Percentiles rank a stretch among this genome's conserved stretches.
phyloP scores from a whole-genome alignment of 441 rosid species.

The Arabidopsis hybrid region DNA sequence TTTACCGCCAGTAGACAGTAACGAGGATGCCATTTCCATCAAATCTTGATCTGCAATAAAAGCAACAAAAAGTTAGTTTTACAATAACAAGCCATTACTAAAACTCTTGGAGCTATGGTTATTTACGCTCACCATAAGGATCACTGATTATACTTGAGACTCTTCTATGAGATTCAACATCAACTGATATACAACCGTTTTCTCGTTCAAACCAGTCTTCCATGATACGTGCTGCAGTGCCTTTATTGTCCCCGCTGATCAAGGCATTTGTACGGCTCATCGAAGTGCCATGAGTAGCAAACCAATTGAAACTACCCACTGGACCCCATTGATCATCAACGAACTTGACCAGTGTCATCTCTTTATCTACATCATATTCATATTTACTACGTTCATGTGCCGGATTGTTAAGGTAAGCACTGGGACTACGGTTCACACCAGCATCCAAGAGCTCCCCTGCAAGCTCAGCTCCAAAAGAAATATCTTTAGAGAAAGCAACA shows the following conservation, averaged over 20 bases:
- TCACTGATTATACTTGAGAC: conserved; percentile 61
- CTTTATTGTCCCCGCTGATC: conserved; percentile 98
- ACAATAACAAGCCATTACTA: conserved; percentile 9
- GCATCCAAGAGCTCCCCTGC: conserved; percentile 89
- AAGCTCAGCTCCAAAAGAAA: conserved; percentile 19
- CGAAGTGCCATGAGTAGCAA: conserved; percentile 97
- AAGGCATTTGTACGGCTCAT: conserved; percentile 94
- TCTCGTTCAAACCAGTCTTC: conserved; percentile 83
- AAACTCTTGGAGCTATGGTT: neutral
- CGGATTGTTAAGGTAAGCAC: conserved; percentile 90
- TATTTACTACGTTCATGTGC: conserved; percentile 66
- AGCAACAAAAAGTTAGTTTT: conserved; percentile 21
- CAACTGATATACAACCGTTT: neutral
- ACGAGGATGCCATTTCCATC: conserved; percentile 79
- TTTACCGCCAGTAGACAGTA: conserved; percentile 11
- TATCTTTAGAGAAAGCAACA: neutral
- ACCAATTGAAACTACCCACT: conserved; percentile 93
- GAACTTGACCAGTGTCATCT: conserved; percentile 94
- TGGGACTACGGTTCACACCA: conserved; percentile 90
- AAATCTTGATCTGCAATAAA: conserved; percentile 69
- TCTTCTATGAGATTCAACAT: conserved; percentile 55
- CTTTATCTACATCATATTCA: conserved; percentile 84
- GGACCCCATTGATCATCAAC: conserved; percentile 90
- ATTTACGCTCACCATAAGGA: conserved; percentile 3
- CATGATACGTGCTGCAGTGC: conserved; percentile 94